phyloP scores from a whole-genome alignment of 805 yeast genomes.

The Aciculoconidium aculeatum region DNA sequence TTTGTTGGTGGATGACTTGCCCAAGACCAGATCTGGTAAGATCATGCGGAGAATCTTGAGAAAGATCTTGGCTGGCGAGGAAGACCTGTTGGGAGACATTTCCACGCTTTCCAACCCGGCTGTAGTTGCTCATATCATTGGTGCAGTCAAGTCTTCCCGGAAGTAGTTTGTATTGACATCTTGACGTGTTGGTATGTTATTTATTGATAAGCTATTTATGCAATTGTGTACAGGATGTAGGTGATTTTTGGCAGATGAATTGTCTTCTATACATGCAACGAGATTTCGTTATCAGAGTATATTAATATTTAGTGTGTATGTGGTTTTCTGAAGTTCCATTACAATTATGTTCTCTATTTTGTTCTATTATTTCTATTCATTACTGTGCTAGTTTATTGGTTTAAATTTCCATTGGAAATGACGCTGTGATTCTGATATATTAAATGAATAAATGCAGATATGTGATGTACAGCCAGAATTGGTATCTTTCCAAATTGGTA shows the following conservation, averaged over 20 bases:
- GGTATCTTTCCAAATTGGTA: too few relatives aligned
- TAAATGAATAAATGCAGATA: too few relatives aligned
- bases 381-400: too few relatives aligned
- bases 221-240: background rate
- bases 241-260: background rate
- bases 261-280: too few relatives aligned
- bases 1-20: constrained; percentile 81
- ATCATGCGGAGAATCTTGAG: constrained; percentile 97
- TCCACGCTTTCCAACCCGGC: constrained; percentile 85
- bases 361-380: constrained; percentile 3
- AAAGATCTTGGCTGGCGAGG: constrained; percentile 88
- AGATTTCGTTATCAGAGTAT: too few relatives aligned
- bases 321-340: too few relatives aligned
- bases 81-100: constrained; percentile 86
- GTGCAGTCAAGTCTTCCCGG: constrained; percentile 46
- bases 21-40: constrained; percentile 98
- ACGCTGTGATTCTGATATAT: too few relatives aligned
- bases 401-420: too few relatives aligned
- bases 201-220: background rate
- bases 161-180: constrained; percentile 6
- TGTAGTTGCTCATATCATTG: constrained; percentile 71
- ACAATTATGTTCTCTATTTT: too few relatives aligned
- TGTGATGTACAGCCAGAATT: too few relatives aligned
- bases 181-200: background rate
- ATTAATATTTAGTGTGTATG: too few relatives aligned